Evolutionary conservation across 352 stramenopile genomes (phyloP), one percentile per base, ranked within the genome.

Genomic region (Globisporangium uncinulatum): DNA sequence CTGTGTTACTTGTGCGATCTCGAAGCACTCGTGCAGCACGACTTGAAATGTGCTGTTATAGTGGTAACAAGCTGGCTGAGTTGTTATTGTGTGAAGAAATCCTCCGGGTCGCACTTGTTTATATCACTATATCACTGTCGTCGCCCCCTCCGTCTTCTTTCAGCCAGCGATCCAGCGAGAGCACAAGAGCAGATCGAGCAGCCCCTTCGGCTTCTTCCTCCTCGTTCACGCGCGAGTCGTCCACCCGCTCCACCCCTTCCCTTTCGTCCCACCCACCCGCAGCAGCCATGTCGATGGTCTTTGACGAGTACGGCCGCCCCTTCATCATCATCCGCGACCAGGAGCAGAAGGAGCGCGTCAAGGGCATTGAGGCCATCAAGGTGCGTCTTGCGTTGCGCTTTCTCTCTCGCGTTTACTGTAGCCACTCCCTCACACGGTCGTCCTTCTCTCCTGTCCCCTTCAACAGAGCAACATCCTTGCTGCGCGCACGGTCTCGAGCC

Each of bases 241-340:
- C 17, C 29, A 20, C 17, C 15, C 34, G 21, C 24, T 55, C 43
- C 14, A 34, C 3, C 31, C 17, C 24, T 34, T 29, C 19, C 24
- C 14, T 37, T 32, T 21, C 13, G 21, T 24, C n/a, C 21, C 6
- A 37, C 36, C 34, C 32, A 45, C 17, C 56, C 19, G 51, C 39
- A 53, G 70, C 61, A 69, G 76, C 56, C 68, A 95, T 95, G 86
- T 95, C 86, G 69, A 94, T 95, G 86, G 78, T 95, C 66, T 95
- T 95, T 94, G 97, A 99, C 89, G 97, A 99, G 80, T 99, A 99
- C 86, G 97, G 97, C 56, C 86, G 97, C 58, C 97, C 97, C 65
- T 99, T 99, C 76, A 98, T 99, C 70, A 99, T 99, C 78, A 86
- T 99, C 73, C 87, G 97, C 64, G 97, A 99, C 74, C 97, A 99